phyloP scores from a whole-genome alignment of 768 basidiomycete species.

The Xerocomellus intermedius region DNA sequence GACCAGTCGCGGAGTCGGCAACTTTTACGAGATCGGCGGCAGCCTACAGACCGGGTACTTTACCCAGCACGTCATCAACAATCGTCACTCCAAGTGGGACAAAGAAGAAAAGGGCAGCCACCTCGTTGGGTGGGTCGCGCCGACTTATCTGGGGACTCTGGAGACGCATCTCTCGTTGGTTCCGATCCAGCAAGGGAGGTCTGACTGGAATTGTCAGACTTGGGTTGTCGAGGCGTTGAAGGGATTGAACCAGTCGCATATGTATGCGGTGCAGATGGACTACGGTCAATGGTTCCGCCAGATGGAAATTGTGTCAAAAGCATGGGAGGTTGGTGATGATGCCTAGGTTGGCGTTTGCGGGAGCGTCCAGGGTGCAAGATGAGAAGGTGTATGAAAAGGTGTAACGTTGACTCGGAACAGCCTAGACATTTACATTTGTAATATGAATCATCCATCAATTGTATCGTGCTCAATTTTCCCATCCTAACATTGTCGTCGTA shows the following conservation, averaged over 20 bases:
- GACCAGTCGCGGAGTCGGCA: constrained; percentile 1
- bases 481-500: too few species aligned
- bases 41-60: not conserved
- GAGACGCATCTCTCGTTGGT: constrained; percentile 4
- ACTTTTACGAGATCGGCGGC: constrained; percentile 7
- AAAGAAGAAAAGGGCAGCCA: not conserved
- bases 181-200: not conserved
- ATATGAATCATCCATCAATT: not conserved
- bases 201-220: constrained; percentile 6
- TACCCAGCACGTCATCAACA: not conserved
- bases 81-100: not conserved
- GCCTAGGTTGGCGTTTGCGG: too few species aligned
- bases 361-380: too few species aligned
- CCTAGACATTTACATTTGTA: not conserved
- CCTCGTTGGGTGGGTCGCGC: constrained; percentile 5
- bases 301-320: constrained; percentile 1
- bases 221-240: constrained; percentile 10
- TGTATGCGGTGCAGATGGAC: constrained; percentile 13
- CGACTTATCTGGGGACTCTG: not conserved
- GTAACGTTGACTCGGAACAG: not conserved
- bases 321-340: too few species aligned
- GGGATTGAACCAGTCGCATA: constrained; percentile 1
- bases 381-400: too few species aligned
- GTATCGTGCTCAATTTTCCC: not conserved
- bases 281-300: not conserved